Base-by-base conservation (phyloP, 768 basidiomycete species). In the Brasilioporus rufonigricans region DNA sequence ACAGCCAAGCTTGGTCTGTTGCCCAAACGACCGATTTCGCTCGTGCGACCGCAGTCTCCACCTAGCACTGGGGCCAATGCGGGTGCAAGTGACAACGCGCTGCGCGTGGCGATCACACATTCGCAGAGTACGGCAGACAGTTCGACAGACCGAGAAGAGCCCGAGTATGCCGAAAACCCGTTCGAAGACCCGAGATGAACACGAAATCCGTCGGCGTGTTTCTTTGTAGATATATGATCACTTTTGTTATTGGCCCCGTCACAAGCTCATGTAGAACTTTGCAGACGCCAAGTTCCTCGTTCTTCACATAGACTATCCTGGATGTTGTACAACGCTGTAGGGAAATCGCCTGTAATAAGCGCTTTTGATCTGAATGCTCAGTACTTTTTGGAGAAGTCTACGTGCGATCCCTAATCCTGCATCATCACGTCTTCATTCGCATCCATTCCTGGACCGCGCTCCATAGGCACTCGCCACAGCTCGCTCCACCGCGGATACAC, bases 401-500 rank as follows among this genome's bases (percentile, higher is more conserved):
- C 35, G 12, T 13, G 10, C 21, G 21, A n/a, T 38, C 21, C 21
- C 26, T 52, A 62, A 14, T 58, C 69, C 21, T 61, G 54, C 72
- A 72, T 73, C 46, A 60, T 33, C 36, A 64, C 65, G 12, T 73
- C 70, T 27, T 12, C 62, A 12, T 35, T 40, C 33, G n/a, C n/a
- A n/a, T n/a, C 53, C 39, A 9, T 27, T 3, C 33, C 36, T 16
- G 13, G n/a, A 8, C 32, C 41, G 12, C 14, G 24, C 16, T 52
- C 44, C 35, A 31, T 18, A 2, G 55, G 41, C 10, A n/a, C n/a
- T n/a, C 52, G 75, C 82, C 80, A 89, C 47, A 80, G 55, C 59
- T 77, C 75, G 45, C 85, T 77, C 87, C 93, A 98, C 68, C 87
- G 89, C 11, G 96, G 96, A 72, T 83, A 98, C 53, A 94, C 87